A percentile compares a stretch with the other conserved stretches of the same genome.
These are phyloP conservation scores for Sugiyamaella valdiviana DNA, from an alignment of 805 yeast genomes.

Conservation along the genomic window DNA sequence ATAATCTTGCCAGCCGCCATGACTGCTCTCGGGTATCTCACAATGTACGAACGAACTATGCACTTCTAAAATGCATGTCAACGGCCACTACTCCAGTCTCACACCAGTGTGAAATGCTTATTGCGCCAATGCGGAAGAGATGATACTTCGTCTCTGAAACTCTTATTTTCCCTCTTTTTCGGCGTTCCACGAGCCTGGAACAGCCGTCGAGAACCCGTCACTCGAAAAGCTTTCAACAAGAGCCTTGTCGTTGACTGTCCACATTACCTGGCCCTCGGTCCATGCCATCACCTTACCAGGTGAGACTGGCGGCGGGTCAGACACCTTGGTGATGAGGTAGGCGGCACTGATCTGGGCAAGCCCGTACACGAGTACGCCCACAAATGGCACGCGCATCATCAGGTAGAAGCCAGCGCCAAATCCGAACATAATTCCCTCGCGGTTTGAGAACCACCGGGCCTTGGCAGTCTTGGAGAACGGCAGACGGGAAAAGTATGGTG, in stretches of 20 bases:
- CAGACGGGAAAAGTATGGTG: slow-evolving; percentile 45
- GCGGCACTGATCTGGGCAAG: slow-evolving; percentile 51
- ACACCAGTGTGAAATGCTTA: too few species aligned
- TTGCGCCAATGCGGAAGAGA: too few species aligned
- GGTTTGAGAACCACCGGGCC: slow-evolving; percentile 44
- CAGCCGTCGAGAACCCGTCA: slow-evolving; percentile 4
- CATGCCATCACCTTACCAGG: slow-evolving; percentile 22
- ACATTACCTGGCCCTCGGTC: slow-evolving; percentile 29
- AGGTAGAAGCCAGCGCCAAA: slow-evolving; percentile 45
- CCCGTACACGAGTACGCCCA: slow-evolving; percentile 45
- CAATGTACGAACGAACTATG: too few species aligned
- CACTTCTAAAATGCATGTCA: too few species aligned
- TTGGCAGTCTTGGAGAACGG: slow-evolving; percentile 39
- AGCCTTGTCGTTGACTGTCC: slow-evolving; percentile 24
- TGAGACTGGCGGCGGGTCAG: slow-evolving; percentile 40
- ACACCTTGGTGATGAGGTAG: slow-evolving; percentile 46
- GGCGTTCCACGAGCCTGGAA: slow-evolving; percentile 5
- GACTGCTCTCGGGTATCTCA: too few species aligned
- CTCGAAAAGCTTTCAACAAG: not conserved
- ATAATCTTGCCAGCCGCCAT: too few species aligned
- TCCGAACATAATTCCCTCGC: slow-evolving; percentile 53
- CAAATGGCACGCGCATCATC: slow-evolving; percentile 40
- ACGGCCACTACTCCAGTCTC: too few species aligned
- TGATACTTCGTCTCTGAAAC: too few species aligned
- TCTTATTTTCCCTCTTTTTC: too few species aligned